These are phyloP conservation scores for Xanthoconium separans DNA, from an alignment of 1,284 basidiomycete genomes.

Conservation along the genomic window DNA sequence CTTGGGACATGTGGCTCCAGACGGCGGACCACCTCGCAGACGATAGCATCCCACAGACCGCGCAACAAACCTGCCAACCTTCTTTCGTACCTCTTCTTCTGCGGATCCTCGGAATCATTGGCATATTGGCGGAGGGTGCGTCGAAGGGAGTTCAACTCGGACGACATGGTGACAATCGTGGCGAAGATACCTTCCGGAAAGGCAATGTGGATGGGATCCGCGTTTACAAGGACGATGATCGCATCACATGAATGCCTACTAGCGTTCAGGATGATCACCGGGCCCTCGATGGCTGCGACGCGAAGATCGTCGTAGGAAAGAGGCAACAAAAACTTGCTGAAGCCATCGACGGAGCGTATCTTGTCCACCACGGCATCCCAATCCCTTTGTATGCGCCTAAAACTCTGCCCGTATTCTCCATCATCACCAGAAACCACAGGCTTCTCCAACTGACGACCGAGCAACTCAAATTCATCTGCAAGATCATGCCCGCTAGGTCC, in stretches of 20 bases:
- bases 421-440: conserved; percentile 5
- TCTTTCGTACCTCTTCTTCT: not conserved
- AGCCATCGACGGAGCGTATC: conserved; percentile 24
- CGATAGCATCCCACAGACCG: conserved; percentile 29
- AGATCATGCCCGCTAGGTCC: conserved; percentile 9
- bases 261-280: conserved; percentile 37
- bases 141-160: conserved; percentile 4
- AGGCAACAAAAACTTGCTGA: conserved; percentile 25
- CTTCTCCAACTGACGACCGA: conserved; percentile 22
- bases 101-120: not conserved
- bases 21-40: conserved; percentile 23
- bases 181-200: conserved; percentile 8
- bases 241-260: conserved; percentile 27
- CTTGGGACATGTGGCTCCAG: conserved; percentile 18
- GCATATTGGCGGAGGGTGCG: not conserved
- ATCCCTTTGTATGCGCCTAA: conserved; percentile 20
- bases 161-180: conserved; percentile 8
- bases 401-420: conserved; percentile 5
- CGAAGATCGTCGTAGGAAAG: conserved; percentile 26
- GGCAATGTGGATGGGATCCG: conserved; percentile 14
- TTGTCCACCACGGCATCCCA: conserved; percentile 20
- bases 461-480: conserved; percentile 21
- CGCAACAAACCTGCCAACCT: conserved; percentile 19
- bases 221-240: conserved; percentile 21
- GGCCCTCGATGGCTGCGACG: conserved; percentile 30